Base-by-base conservation (phyloP, 345 rosid genomes). In the Trapa incisa region DNA sequence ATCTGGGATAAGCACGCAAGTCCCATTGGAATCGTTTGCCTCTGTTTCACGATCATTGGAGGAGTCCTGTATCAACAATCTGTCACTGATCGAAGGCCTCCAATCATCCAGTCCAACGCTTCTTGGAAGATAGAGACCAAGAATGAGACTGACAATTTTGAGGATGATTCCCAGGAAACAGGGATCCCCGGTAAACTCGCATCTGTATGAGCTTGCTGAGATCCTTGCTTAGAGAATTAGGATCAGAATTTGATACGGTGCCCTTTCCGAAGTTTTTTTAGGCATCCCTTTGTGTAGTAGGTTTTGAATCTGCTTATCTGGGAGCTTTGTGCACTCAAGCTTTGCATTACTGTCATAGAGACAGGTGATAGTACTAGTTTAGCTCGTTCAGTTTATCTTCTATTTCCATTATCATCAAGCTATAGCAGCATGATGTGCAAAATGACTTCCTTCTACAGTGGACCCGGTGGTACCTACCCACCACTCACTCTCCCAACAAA, bases 1-100 rank as follows among this genome's bases (percentile, higher is more conserved):
- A 89, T 94, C 61, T 94, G 99, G 99, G 99, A 91, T 73, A 94
- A 94, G 77, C 99, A 94, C 65, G 99, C 97, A 0, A 86, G 80
- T 75, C 95, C 97, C 0, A 74, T 91, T 69, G 99, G 99, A 47
- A 80, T 94, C 79, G 74, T 91, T 73, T 89, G 97, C 80, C 92
- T 94, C 42, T 85, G 92, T 58, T 70, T 91, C 74, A 94, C 99
- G 0, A 82, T 94, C 62, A 68, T 85, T 13, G 99, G 99, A 63
- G 99, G 99, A 3, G 84, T 94, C 80, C 81, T 85, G 70, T 94
- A 94, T 80, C 99, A 94, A 81, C 99, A 94, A 77, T 91, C 97
- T 1, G 99, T 94, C 33, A 84, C 88, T 60, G 78, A 78, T 66
- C 57, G 75, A 39, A 74, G 29, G 33, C 75, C 65, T 60, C 80